phyloP scores from a whole-genome alignment of 306 rosid species.

The Senna siamea region DNA sequence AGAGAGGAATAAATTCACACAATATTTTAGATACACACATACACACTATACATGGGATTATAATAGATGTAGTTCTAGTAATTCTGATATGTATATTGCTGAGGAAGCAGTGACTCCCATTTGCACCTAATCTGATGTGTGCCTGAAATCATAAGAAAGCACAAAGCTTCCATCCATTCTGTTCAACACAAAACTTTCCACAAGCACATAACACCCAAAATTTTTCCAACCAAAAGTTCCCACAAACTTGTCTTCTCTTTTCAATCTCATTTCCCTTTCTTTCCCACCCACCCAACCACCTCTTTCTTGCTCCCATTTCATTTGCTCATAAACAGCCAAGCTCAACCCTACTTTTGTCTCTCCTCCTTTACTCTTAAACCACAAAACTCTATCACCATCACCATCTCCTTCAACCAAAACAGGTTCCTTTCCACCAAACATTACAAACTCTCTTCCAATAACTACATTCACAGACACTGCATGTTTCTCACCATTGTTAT shows the following conservation, averaged over 20 bases:
- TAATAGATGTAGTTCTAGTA: too few species aligned
- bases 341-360: conserved; percentile 47
- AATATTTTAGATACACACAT: too few species aligned
- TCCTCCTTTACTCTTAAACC: conserved; percentile 51
- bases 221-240: neutral
- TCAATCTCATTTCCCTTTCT: conserved; percentile 9
- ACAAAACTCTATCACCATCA: conserved; percentile 2
- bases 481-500: neutral
- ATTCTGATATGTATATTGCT: too few species aligned
- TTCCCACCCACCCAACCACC: conserved; percentile 26
- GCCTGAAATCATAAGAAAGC: neutral
- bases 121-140: neutral
- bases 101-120: neutral
- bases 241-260: neutral
- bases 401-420: conserved; percentile 20
- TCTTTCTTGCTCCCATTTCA: conserved; percentile 49
- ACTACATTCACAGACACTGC: conserved; percentile 47
- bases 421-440: conserved; percentile 37
- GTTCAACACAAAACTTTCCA: neutral
- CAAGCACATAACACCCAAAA: neutral
- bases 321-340: conserved; percentile 31
- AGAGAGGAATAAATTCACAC: too few species aligned
- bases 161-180: neutral
- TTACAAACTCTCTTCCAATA: conserved; percentile 40
- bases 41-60: too few species aligned